Evolutionary conservation across 441 rosid genomes (phyloP), one percentile per base, ranked within the genome.

Genomic region (Hura crepitans): DNA sequence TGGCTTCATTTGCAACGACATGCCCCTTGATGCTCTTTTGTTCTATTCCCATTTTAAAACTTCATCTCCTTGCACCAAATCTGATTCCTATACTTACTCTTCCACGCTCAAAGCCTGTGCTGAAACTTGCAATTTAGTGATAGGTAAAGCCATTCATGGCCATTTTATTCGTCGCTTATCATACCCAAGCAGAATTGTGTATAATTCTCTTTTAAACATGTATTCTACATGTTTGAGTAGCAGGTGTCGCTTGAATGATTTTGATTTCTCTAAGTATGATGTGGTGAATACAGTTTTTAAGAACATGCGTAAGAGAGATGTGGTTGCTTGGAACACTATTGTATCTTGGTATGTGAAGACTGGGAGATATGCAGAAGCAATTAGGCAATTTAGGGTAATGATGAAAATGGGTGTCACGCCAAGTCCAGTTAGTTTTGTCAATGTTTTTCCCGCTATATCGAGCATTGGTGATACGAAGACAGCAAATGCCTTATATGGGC

Each of bases 101-200:
- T 87, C 96, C 9, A 80, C 87, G 0, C 86, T 93, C 80, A 90
- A 93, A 71, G 96, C 96, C 14, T 93, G 98, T 54, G 89, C 92
- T 33, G 84, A 83, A 63, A 77, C 87, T 11, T 80, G 73, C 28
- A 75, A 85, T 68, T 70, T 89, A 62, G 75, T 27, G 71, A 42
- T 77, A 6, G 98, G 97, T 70, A 85, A 78, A 80, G 89, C 90
- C 12, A 78, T 89, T 47, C 98, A 93, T 81, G 84, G 89, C 63
- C 98, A 93, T 82, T 81, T 90, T 55, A 69, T 93, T 61, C 91
- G 96, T 23, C 79, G 86, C 69, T 79, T 89, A 45, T 73, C 83
- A 27, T 79, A 85, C 72, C 90, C 92, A 0, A 90, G 93, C 77
- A 80, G 87, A 74, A 84, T 87, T 76, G 91, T 92, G 12, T 80